A percentile compares a stretch with the other conserved stretches of the same genome.
Evolutionary conservation across 495 filamentous ascomycete genomes (phyloP).

Genomic region (Penicillium argentinense): DNA sequence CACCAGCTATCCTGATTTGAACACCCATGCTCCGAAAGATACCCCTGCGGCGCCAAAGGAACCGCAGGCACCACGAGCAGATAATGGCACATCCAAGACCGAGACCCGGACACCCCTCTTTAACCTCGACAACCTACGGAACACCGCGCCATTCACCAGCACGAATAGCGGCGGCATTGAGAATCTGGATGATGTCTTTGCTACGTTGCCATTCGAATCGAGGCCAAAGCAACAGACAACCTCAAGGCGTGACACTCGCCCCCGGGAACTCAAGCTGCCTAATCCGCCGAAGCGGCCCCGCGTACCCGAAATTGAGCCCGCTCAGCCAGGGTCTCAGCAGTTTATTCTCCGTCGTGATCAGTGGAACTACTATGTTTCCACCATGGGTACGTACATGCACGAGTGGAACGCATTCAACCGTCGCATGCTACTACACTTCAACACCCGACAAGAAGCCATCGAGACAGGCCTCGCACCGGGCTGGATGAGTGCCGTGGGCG

Average conservation of each 20-base stretch:
- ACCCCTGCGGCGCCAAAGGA: constrained; percentile 21
- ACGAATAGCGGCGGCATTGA: constrained; percentile 55
- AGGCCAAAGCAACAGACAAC: constrained; percentile 40
- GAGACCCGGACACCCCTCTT: constrained; percentile 35
- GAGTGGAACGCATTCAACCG: constrained; percentile 67
- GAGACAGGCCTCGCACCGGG: constrained; percentile 47
- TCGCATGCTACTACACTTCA: constrained; percentile 67
- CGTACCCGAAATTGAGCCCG: constrained; percentile 23
- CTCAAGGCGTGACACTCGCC: constrained; percentile 26
- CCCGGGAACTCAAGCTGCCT: constrained; percentile 56
- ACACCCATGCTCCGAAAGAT: constrained; percentile 13
- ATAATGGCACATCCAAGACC: constrained; percentile 45
- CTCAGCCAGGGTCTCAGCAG: constrained; percentile 23
- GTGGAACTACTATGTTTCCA: constrained; percentile 59
- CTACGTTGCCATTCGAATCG: constrained; percentile 73
- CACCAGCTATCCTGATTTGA: constrained; percentile 20
- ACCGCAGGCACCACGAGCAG: constrained; percentile 24
- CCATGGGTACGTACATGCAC: constrained; percentile 67
- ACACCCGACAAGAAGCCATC: constrained; percentile 55
- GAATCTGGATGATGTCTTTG: constrained; percentile 64
- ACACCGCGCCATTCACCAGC: constrained; percentile 63
- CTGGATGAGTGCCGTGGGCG: constrained; percentile 60
- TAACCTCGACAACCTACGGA: constrained; percentile 63
- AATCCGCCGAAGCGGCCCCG: constrained; percentile 58
- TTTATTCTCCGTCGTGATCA: constrained; percentile 37